These are phyloP conservation scores for Cladosporium sp. DNA, from an alignment of 2,329 filamentous ascomycete species.

Conservation along the genomic window DNA sequence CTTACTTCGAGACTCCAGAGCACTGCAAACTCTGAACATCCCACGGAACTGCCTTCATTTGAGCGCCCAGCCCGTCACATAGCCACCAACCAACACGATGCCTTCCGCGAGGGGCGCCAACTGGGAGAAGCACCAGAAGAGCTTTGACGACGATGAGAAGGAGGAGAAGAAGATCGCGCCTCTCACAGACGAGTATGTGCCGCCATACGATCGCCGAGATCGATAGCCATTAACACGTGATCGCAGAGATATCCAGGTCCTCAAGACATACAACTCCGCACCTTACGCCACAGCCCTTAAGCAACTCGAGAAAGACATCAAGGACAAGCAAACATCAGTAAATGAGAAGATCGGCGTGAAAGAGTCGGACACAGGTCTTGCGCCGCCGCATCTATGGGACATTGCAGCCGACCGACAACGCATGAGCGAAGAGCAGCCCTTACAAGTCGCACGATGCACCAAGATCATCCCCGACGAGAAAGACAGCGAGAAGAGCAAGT, in stretches of 20 bases:
- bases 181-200: slow-evolving; percentile 82
- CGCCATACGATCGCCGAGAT: background rate
- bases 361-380: slow-evolving; percentile 98
- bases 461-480: slow-evolving; percentile 98
- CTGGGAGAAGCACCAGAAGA: slow-evolving; percentile 99
- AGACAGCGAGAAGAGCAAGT: slow-evolving; percentile 97
- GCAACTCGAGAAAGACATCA: slow-evolving; percentile 98
- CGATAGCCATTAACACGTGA: slow-evolving; percentile 28
- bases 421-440: slow-evolving; percentile 95
- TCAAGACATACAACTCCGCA: slow-evolving; percentile 97
- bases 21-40: no score
- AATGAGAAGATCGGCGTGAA: slow-evolving; percentile 90
- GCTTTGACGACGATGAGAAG: slow-evolving; percentile 90
- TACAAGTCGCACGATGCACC: slow-evolving; percentile 95
- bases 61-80: background rate
- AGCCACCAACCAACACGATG: slow-evolving; percentile 47
- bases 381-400: slow-evolving; percentile 98
- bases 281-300: slow-evolving; percentile 91
- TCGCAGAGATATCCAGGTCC: slow-evolving; percentile 89
- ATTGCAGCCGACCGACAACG: slow-evolving; percentile 95
- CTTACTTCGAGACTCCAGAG: no score
- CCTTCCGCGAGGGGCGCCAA: slow-evolving; percentile 86
- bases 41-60: background rate
- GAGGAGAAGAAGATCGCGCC: slow-evolving; percentile 99
- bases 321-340: slow-evolving; percentile 95